A percentile compares a stretch with the other conserved stretches of the same genome.
These are phyloP conservation scores for Penicillium brevicompactum DNA, from an alignment of 2,329 filamentous ascomycete species.

Conservation along the genomic window DNA sequence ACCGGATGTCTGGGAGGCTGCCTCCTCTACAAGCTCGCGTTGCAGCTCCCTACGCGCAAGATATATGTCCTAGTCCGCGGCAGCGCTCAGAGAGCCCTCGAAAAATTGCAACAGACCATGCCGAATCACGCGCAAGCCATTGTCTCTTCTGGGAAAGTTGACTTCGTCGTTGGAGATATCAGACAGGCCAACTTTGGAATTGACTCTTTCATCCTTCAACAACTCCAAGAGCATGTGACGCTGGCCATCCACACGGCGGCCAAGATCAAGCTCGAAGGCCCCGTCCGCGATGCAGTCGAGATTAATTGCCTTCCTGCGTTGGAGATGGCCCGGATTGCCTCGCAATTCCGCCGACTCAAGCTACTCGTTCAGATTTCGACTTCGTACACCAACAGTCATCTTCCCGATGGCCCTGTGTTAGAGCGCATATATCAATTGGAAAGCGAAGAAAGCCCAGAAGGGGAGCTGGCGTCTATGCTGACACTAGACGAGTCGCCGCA, in stretches of 20 bases:
- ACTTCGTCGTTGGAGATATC: slow-evolving; percentile 35
- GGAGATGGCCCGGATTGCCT: slow-evolving; percentile 30
- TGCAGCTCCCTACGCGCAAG: slow-evolving; percentile 34
- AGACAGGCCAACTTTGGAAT: slow-evolving; percentile 29
- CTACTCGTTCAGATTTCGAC: slow-evolving; percentile 35
- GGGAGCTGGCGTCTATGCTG: slow-evolving; percentile 29
- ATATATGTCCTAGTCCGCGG: slow-evolving; percentile 34
- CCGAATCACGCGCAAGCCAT: slow-evolving; percentile 31
- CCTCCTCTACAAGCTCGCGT: slow-evolving; percentile 35
- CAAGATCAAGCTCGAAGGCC: slow-evolving; percentile 33
- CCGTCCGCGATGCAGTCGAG: slow-evolving; percentile 29
- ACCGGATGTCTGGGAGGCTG: slow-evolving; percentile 37
- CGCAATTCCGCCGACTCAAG: slow-evolving; percentile 29
- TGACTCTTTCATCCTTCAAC: slow-evolving; percentile 11
- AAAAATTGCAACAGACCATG: slow-evolving; percentile 34
- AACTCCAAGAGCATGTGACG: slow-evolving; percentile 32
- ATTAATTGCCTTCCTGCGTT: slow-evolving; percentile 36
- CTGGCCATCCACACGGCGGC: slow-evolving; percentile 36
- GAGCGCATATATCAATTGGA: slow-evolving; percentile 29
- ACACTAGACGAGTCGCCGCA: slow-evolving; percentile 17
- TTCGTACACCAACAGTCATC: slow-evolving; percentile 35
- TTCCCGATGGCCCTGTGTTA: slow-evolving; percentile 31
- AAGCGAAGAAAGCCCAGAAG: slow-evolving; percentile 31
- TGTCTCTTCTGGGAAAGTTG: slow-evolving; percentile 26
- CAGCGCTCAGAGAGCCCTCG: slow-evolving; percentile 24